Evolutionary conservation across 345 rosid genomes (phyloP).

Genomic region (Garcia nutans): DNA sequence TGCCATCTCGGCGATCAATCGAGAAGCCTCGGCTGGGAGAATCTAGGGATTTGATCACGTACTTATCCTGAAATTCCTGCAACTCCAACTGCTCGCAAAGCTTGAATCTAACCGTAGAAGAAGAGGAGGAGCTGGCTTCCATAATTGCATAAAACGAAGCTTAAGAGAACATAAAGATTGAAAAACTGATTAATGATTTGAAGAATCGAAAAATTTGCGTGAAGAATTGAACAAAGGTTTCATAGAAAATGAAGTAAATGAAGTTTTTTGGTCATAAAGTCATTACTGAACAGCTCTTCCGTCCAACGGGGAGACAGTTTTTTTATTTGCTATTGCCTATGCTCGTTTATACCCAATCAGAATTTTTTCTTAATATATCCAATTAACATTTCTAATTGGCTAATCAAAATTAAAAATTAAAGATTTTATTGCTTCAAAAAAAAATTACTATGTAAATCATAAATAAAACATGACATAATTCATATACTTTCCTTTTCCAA

Average conservation of each 20-base stretch:
- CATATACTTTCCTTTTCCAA: too few relatives aligned
- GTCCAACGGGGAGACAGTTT: background rate
- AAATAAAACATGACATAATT: too few relatives aligned
- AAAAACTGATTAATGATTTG: background rate
- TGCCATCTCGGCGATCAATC: slow-evolving; percentile 65
- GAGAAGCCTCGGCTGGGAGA: slow-evolving; percentile 69
- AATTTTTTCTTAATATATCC: too few relatives aligned
- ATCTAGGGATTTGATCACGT: slow-evolving; percentile 58
- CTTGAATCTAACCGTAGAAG: slow-evolving; percentile 48
- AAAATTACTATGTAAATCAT: too few relatives aligned
- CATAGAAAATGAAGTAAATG: background rate
- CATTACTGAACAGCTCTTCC: slow-evolving; percentile 21
- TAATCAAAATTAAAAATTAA: too few relatives aligned
- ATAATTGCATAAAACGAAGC: background rate
- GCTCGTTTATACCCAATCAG: too few relatives aligned
- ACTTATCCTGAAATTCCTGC: slow-evolving; percentile 73
- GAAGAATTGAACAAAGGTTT: background rate
- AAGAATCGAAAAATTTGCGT: background rate
- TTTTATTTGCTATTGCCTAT: background rate
- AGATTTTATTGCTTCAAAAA: too few relatives aligned
- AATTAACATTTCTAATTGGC: too few relatives aligned
- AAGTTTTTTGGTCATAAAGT: background rate
- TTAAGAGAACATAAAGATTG: too few relatives aligned
- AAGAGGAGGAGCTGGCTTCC: slow-evolving; percentile 4
- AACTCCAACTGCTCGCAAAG: slow-evolving; percentile 63